Percentiles rank a stretch among this genome's conserved stretches.
These are phyloP conservation scores for Lobosporangium transversale DNA, from an alignment of 192 early-diverging fungal species.

Conservation along the genomic window DNA sequence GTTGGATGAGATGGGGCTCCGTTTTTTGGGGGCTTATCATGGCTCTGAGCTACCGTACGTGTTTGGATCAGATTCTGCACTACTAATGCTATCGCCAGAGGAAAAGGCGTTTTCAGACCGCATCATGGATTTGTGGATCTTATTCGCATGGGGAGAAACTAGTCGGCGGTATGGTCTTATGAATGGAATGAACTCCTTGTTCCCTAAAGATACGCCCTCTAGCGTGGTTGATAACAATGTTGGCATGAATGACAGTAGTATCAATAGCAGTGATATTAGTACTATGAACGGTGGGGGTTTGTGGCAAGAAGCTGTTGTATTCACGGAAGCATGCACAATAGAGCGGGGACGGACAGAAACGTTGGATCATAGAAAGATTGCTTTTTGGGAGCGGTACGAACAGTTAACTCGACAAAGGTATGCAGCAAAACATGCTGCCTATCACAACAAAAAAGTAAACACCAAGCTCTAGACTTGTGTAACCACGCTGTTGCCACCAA, in stretches of 20 bases:
- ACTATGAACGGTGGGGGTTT: conserved; percentile 10
- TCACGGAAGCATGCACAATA: conserved; percentile 21
- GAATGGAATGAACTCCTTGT: not conserved
- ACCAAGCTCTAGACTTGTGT: conserved; percentile 9
- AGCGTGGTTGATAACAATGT: not conserved
- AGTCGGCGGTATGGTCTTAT: conserved; percentile 20
- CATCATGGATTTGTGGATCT: conserved; percentile 35
- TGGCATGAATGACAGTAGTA: no score
- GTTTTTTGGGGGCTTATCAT: conserved; percentile 19
- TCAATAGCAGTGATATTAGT: no score
- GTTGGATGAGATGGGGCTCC: conserved; percentile 13
- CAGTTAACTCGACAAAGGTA: conserved; percentile 1
- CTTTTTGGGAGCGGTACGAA: conserved; percentile 16
- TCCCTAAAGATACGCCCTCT: conserved; percentile 12
- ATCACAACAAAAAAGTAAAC: not conserved
- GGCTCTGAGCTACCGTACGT: conserved; percentile 22
- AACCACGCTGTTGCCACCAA: no score
- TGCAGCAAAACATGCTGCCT: conserved; percentile 1
- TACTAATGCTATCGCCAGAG: not conserved
- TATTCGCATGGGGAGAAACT: conserved; percentile 38
- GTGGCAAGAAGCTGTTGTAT: conserved; percentile 25
- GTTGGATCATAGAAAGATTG: conserved; percentile 23
- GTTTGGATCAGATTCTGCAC: conserved; percentile 27
- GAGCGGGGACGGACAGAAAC: conserved; percentile 14
- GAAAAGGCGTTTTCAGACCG: conserved; percentile 19